Conservation (phyloP, 2,329 filamentous ascomycete genomes). For the Exserohilum turcica region DNA sequence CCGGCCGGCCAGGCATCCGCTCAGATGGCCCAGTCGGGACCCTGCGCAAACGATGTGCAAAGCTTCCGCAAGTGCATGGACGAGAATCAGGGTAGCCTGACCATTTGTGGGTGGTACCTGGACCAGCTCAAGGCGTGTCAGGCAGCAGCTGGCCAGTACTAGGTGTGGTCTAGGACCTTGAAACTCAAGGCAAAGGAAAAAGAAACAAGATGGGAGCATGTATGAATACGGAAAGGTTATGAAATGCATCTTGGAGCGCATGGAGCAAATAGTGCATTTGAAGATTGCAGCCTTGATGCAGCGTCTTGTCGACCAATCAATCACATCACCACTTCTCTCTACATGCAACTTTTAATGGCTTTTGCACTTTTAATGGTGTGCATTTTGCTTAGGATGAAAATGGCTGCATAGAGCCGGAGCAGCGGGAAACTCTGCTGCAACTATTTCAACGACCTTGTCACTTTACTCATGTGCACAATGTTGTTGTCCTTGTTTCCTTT, state of each 20-base stretch:
- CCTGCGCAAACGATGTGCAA: constrained; percentile 77
- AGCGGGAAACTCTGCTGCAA: too few species aligned
- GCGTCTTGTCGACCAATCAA: neutral
- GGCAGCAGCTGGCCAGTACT: constrained; percentile 55
- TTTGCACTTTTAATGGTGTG: too few species aligned
- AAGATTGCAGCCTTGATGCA: neutral
- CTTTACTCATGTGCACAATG: too few species aligned
- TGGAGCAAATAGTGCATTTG: neutral
- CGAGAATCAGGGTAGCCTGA: constrained; percentile 90
- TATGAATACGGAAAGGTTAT: neutral
- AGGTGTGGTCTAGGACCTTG: constrained; percentile 27
- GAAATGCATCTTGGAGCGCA: neutral
- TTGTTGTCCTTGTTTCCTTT: too few species aligned
- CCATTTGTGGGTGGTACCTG: constrained; percentile 96
- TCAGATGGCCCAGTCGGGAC: constrained; percentile 39
- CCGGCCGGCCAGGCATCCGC: constrained; percentile 47
- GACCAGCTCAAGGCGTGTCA: constrained; percentile 77
- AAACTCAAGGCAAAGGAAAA: neutral
- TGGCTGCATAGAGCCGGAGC: too few species aligned
- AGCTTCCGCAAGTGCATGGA: constrained; percentile 97
- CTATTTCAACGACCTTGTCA: too few species aligned
- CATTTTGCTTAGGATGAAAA: too few species aligned
- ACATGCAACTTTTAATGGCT: too few species aligned
- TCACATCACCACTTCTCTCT: neutral
- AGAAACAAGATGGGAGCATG: neutral